Evolutionary conservation across 202 grass and related monocot genomes (phyloP).

Genomic region (Zizania palustris): DNA sequence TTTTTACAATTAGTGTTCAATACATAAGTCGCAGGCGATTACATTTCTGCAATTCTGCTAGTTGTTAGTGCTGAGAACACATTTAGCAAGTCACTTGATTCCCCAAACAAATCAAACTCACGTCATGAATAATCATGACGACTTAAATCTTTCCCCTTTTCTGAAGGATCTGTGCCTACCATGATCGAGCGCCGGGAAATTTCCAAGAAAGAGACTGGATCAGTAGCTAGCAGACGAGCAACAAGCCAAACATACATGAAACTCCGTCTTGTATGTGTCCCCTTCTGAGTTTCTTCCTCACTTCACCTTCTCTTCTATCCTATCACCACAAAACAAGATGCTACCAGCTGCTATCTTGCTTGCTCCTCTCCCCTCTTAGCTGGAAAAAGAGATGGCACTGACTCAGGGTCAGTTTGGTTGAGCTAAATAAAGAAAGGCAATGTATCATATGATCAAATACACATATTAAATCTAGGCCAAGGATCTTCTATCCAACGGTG

Average conservation of each 20-base stretch:
- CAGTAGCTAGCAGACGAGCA: background rate
- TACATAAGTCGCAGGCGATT: background rate
- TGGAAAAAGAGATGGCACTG: slow-evolving; percentile 19
- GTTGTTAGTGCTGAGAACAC: background rate
- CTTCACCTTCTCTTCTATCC: background rate
- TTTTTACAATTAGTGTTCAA: background rate
- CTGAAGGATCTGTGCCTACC: background rate
- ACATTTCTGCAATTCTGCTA: background rate
- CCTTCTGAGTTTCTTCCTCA: slow-evolving; percentile 19
- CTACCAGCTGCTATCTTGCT: background rate
- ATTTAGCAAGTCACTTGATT: background rate
- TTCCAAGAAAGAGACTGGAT: slow-evolving; percentile 12
- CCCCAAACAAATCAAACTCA: background rate
- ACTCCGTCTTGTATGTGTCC: background rate
- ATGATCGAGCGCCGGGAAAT: background rate
- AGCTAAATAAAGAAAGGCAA: too few species aligned
- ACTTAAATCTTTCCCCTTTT: background rate
- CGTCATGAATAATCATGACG: background rate
- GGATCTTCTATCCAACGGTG: too few species aligned
- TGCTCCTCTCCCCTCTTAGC: background rate
- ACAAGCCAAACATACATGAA: background rate
- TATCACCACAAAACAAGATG: slow-evolving; percentile 1
- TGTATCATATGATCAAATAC: too few species aligned
- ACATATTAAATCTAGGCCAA: too few species aligned
- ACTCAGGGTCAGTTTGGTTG: background rate